Conservation (phyloP, 352 stramenopile species). For the Globisporangium okanoganense region DNA sequence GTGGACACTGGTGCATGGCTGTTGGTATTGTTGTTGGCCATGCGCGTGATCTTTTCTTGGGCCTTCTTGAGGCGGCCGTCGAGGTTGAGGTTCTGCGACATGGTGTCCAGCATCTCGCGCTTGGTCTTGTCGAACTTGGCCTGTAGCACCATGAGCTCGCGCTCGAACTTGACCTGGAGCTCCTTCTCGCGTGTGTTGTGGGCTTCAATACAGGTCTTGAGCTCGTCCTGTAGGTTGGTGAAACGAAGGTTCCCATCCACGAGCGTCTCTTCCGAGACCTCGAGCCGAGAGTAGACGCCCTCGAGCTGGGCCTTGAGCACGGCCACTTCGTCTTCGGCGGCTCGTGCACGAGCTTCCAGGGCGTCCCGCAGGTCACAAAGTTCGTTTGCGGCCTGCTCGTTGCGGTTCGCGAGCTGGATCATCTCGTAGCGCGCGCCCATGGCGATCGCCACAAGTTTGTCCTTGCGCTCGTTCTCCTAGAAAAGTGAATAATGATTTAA, state of each 20-base stretch:
- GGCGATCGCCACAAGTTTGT: conserved; percentile 66
- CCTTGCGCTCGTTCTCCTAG: conserved; percentile 63
- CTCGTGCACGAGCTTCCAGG: conserved; percentile 21
- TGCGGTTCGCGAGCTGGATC: conserved; percentile 44
- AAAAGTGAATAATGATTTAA: background rate
- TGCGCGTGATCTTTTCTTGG: conserved; percentile 66
- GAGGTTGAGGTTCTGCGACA: conserved; percentile 58
- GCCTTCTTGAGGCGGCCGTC: conserved; percentile 59
- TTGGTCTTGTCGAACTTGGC: conserved; percentile 73
- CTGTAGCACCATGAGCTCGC: conserved; percentile 40
- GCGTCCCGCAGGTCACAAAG: conserved; percentile 23
- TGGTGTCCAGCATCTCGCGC: conserved; percentile 66
- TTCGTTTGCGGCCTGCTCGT: conserved; percentile 31
- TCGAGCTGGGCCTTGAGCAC: conserved; percentile 46
- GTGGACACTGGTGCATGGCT: background rate
- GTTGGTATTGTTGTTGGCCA: conserved; percentile 20
- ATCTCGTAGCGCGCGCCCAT: conserved; percentile 80
- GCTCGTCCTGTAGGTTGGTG: conserved; percentile 23
- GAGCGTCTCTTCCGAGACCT: conserved; percentile 32
- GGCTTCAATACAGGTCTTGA: conserved; percentile 23
- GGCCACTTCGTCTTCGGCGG: conserved; percentile 32
- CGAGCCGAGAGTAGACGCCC: conserved; percentile 37
- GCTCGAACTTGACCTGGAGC: conserved; percentile 35
- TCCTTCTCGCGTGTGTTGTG: conserved; percentile 37
- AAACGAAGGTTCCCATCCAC: conserved; percentile 20